Evolutionary conservation across 495 filamentous ascomycete genomes (phyloP).

Genomic region (Monascus purpureus): DNA sequence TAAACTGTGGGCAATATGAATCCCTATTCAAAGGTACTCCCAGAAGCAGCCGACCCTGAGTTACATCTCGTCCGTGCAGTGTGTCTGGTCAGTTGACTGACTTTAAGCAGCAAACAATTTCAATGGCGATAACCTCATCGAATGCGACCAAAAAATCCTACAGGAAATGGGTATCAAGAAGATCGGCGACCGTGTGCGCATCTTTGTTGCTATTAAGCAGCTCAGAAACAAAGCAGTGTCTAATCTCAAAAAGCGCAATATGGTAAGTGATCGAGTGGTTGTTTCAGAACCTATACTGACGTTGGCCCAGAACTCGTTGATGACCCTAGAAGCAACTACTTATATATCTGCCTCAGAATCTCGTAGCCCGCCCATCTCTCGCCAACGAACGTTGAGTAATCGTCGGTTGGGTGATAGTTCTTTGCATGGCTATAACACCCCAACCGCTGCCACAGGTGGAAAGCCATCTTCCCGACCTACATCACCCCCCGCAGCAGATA

Average conservation of each 20-base stretch:
- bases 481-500: constrained; percentile 51
- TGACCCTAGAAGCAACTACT: constrained; percentile 26
- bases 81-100: constrained; percentile 5
- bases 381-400: constrained; percentile 41
- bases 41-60: background rate
- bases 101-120: constrained; percentile 62
- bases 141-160: constrained; percentile 90
- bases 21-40: constrained; percentile 65
- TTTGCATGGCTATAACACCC: constrained; percentile 10
- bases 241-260: constrained; percentile 71
- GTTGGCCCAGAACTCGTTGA: constrained; percentile 26
- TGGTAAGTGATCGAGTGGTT: constrained; percentile 38
- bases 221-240: constrained; percentile 73
- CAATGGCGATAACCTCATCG: constrained; percentile 88
- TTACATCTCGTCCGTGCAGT: background rate
- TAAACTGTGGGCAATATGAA: constrained; percentile 89
- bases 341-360: constrained; percentile 56
- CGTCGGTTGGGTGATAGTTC: constrained; percentile 49
- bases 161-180: constrained; percentile 99
- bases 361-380: constrained; percentile 43
- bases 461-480: constrained; percentile 52
- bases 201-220: constrained; percentile 85
- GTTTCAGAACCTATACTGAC: constrained; percentile 6
- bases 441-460: constrained; percentile 10
- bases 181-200: constrained; percentile 90